Evolutionary conservation across 139 green algal species (phyloP).

Genomic region (Zygnema circumcarinatum): DNA sequence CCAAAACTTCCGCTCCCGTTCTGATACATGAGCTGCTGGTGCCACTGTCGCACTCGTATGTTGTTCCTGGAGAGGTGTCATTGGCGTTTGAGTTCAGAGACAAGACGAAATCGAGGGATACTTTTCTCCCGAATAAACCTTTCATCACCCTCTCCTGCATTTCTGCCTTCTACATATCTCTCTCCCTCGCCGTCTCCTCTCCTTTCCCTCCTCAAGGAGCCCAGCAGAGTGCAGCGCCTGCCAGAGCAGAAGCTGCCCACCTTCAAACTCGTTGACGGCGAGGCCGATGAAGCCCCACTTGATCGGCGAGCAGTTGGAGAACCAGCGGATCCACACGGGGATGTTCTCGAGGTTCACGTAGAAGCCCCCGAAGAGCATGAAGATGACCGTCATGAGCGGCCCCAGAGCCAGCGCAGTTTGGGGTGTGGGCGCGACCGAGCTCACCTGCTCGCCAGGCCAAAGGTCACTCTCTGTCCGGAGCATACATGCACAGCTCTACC

Average conservation of each 20-base stretch:
- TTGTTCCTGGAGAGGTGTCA: neutral
- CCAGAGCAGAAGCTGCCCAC: no score
- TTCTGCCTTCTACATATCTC: no score
- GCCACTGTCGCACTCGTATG: neutral
- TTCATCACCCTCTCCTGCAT: no score
- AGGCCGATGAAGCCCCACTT: constrained; percentile 60
- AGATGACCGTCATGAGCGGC: constrained; percentile 64
- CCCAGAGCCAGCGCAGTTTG: constrained; percentile 66
- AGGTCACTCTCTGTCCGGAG: no score
- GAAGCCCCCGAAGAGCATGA: constrained; percentile 71
- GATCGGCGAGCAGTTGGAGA: constrained; percentile 58
- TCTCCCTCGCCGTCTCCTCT: no score
- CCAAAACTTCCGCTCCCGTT: constrained; percentile 16
- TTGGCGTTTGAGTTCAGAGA: no score
- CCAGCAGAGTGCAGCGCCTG: no score
- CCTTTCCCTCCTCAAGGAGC: no score
- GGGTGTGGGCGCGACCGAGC: constrained; percentile 56
- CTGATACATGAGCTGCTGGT: neutral
- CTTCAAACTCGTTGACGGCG: constrained; percentile 60
- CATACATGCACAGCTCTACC: neutral
- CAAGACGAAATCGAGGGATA: no score
- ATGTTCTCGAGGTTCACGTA: constrained; percentile 67
- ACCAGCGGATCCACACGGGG: constrained; percentile 60
- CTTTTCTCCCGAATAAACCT: no score
- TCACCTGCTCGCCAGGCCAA: no score